A percentile compares a stretch with the other conserved stretches of the same genome.
phyloP scores from a whole-genome alignment of 768 basidiomycete species.

The Fomitopsis pulvina region DNA sequence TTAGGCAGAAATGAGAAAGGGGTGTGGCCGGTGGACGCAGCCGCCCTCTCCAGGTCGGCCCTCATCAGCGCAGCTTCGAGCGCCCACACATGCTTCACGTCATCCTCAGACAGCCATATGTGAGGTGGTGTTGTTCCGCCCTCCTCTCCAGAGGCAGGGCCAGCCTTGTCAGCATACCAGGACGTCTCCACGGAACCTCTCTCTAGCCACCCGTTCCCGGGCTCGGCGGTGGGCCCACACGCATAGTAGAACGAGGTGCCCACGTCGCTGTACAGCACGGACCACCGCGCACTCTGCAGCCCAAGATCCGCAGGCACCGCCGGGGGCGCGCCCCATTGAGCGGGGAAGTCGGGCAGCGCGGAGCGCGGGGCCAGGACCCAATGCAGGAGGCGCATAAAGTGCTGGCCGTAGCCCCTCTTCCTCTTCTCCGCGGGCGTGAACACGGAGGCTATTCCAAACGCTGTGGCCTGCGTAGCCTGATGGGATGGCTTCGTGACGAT shows the following conservation, averaged over 20 bases:
- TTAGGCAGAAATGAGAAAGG: conserved; percentile 38
- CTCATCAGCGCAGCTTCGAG: conserved; percentile 34
- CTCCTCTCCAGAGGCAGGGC: not conserved
- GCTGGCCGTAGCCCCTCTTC: conserved; percentile 48
- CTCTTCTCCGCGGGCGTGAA: conserved; percentile 46
- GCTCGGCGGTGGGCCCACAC: conserved; percentile 29
- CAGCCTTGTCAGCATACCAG: conserved; percentile 23
- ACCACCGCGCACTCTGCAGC: conserved; percentile 38
- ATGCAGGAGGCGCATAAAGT: conserved; percentile 63
- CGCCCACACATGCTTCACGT: conserved; percentile 31
- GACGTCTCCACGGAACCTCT: conserved; percentile 30
- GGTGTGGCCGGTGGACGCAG: conserved; percentile 10
- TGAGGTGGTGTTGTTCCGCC: not conserved
- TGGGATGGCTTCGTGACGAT: conserved; percentile 16
- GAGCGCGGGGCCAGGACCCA: conserved; percentile 38
- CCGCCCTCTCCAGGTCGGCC: conserved; percentile 20
- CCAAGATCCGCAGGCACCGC: conserved; percentile 18
- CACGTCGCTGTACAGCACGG: conserved; percentile 48
- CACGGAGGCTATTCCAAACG: conserved; percentile 51
- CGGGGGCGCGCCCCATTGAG: conserved; percentile 39
- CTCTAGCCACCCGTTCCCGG: conserved; percentile 38
- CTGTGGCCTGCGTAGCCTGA: conserved; percentile 26
- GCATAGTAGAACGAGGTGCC: conserved; percentile 38
- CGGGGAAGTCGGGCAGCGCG: conserved; percentile 31
- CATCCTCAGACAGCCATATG: conserved; percentile 31